Conservation (phyloP, 306 rosid genomes). For the Erythrophleum fordii region DNA sequence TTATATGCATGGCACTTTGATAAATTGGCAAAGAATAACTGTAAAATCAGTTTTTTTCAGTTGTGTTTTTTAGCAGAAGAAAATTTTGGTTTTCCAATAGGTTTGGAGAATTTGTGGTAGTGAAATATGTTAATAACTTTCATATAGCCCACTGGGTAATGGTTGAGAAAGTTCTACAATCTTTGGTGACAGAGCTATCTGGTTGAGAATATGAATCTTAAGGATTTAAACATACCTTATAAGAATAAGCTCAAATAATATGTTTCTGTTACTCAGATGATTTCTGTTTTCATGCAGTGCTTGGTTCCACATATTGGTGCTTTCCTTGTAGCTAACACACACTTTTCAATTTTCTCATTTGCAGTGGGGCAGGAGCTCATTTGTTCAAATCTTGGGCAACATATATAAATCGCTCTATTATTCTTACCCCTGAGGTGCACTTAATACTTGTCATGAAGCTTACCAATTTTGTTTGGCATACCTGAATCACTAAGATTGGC, state of each 20-base stretch:
- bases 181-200: not conserved
- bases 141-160: not conserved
- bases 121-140: not conserved
- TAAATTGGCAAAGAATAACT: not conserved
- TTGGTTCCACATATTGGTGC: not conserved
- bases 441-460: slow-evolving; percentile 22
- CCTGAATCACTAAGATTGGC: not conserved
- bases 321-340: slow-evolving; percentile 23
- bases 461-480: slow-evolving; percentile 15
- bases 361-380: slow-evolving; percentile 98
- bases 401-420: slow-evolving; percentile 82
- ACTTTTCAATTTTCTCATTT: slow-evolving; percentile 35
- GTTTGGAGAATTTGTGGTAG: not conserved
- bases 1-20: not conserved
- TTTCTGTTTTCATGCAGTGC: not conserved
- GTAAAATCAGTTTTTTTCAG: not conserved
- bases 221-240: not conserved
- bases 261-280: not conserved
- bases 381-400: slow-evolving; percentile 91
- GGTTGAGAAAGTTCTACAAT: not conserved
- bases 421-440: slow-evolving; percentile 92
- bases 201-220: not conserved
- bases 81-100: not conserved
- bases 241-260: not conserved
- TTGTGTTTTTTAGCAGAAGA: not conserved